A percentile compares a stretch with the other conserved stretches of the same genome.
Conservation (phyloP, 371 early-diverging fungal genomes). For the Phascolomyces articulosus region DNA sequence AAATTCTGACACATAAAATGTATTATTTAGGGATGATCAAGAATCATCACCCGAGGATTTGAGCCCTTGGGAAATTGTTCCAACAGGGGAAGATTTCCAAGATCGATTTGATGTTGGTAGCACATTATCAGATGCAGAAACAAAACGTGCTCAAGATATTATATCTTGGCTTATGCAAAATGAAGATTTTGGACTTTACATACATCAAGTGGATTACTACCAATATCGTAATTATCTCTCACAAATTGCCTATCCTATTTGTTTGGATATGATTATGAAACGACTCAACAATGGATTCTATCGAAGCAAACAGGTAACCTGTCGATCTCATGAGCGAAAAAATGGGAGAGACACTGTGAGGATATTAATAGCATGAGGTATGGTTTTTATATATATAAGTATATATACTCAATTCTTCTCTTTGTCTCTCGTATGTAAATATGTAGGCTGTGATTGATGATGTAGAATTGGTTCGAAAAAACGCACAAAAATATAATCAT, state of each 20-base stretch:
- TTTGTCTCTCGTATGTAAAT: no score
- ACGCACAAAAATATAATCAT: slow-evolving; percentile 71
- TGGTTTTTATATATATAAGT: no score
- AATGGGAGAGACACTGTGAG: no score
- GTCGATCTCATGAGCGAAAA: no score
- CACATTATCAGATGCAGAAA: slow-evolving; percentile 17
- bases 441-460: slow-evolving; percentile 66
- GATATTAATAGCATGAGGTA: no score
- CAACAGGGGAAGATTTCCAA: slow-evolving; percentile 38
- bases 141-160: slow-evolving; percentile 36
- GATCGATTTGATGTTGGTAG: slow-evolving; percentile 32
- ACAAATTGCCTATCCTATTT: slow-evolving; percentile 73
- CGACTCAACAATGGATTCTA: slow-evolving; percentile 65
- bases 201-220: slow-evolving; percentile 67
- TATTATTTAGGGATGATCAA: slow-evolving; percentile 36
- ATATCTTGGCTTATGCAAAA: slow-evolving; percentile 35
- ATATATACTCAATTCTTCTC: no score
- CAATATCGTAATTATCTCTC: slow-evolving; percentile 68
- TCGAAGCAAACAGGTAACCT: slow-evolving; percentile 59
- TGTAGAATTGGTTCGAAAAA: slow-evolving; percentile 65
- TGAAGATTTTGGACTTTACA: slow-evolving; percentile 64
- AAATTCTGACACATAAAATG: background rate
- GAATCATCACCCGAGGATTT: slow-evolving; percentile 33
- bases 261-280: slow-evolving; percentile 59
- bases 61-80: slow-evolving; percentile 62